Conservation (phyloP, 306 rosid species). For the Quercus aquifolioides region DNA sequence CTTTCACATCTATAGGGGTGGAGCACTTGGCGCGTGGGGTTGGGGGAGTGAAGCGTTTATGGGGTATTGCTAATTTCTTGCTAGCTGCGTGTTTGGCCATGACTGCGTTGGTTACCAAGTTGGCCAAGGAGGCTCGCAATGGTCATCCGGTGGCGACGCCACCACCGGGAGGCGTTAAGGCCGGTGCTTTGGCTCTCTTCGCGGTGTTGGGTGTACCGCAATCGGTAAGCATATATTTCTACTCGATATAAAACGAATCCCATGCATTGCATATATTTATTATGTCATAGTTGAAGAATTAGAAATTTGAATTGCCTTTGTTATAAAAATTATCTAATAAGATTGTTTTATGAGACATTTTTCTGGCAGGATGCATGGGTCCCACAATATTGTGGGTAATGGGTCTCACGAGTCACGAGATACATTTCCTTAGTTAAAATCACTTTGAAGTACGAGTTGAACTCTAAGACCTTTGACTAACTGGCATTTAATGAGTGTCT, state of each 20-base stretch:
- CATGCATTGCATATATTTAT: too few relatives aligned
- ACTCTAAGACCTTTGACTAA: too few relatives aligned
- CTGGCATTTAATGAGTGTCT: accelerated
- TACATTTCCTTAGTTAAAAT: accelerated
- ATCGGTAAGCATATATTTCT: constrained; percentile 33
- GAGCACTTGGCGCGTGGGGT: constrained; percentile 48
- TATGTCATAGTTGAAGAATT: too few relatives aligned
- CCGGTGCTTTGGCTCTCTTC: constrained; percentile 68
- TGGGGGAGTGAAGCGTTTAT: constrained; percentile 66
- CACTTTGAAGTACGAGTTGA: too few relatives aligned
- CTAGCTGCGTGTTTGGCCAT: constrained; percentile 44
- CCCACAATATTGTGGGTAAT: too few relatives aligned
- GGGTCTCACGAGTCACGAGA: too few relatives aligned
- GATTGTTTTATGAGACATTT: too few relatives aligned
- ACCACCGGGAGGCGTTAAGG: constrained; percentile 42
- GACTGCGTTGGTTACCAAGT: constrained; percentile 62
- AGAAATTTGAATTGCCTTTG: too few relatives aligned
- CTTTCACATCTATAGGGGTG: constrained; percentile 46
- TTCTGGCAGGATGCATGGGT: too few relatives aligned
- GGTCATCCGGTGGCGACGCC: neutral
- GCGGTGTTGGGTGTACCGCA: constrained; percentile 73
- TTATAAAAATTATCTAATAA: too few relatives aligned
- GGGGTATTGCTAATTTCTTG: constrained; percentile 79
- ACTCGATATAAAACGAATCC: too few relatives aligned
- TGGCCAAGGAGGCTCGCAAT: constrained; percentile 40